Conservation (phyloP, 2,329 filamentous ascomycete species). For the Alternaria tenuissima region DNA sequence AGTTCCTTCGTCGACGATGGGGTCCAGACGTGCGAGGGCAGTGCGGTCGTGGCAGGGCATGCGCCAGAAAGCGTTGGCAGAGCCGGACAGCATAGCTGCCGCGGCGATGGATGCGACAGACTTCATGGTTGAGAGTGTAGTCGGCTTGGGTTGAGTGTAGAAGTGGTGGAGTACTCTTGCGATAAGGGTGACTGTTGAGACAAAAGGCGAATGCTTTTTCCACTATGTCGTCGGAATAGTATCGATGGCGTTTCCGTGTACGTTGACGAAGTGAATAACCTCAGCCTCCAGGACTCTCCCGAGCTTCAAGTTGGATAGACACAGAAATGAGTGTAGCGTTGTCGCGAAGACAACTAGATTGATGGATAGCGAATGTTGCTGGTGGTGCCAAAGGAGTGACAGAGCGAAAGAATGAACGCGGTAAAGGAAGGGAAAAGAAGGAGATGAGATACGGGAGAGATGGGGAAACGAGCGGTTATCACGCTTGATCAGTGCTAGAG, state of each 20-base stretch:
- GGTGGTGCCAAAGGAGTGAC: conserved; percentile 35
- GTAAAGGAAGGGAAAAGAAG: conserved; percentile 29
- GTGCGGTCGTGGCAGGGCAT: conserved; percentile 73
- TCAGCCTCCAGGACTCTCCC: conserved; percentile 40
- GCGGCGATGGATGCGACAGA: conserved; percentile 38
- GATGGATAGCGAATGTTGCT: conserved; percentile 37
- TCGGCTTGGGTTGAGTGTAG: conserved; percentile 9
- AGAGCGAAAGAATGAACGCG: conserved; percentile 39
- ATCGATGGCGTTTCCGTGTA: conserved; percentile 9
- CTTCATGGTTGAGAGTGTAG: conserved; percentile 36
- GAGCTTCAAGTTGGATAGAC: conserved; percentile 26
- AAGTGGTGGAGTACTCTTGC: conserved; percentile 9
- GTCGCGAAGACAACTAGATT: conserved; percentile 23
- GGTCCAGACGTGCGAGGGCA: conserved; percentile 66
- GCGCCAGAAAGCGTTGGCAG: conserved; percentile 71
- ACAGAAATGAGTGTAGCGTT: conserved; percentile 41
- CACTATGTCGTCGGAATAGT: not conserved
- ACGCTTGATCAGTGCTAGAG: conserved; percentile 32
- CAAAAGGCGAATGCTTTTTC: conserved; percentile 8
- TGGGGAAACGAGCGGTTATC: conserved; percentile 37
- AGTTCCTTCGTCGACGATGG: conserved; percentile 42
- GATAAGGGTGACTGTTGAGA: conserved; percentile 9
- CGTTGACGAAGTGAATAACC: conserved; percentile 18
- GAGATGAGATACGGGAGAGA: conserved; percentile 12
- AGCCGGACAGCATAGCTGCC: conserved; percentile 45